A percentile compares a stretch with the other conserved stretches of the same genome.
Conservation (phyloP, 1,284 basidiomycete genomes). For the Apiotrichum veenhuisii region DNA sequence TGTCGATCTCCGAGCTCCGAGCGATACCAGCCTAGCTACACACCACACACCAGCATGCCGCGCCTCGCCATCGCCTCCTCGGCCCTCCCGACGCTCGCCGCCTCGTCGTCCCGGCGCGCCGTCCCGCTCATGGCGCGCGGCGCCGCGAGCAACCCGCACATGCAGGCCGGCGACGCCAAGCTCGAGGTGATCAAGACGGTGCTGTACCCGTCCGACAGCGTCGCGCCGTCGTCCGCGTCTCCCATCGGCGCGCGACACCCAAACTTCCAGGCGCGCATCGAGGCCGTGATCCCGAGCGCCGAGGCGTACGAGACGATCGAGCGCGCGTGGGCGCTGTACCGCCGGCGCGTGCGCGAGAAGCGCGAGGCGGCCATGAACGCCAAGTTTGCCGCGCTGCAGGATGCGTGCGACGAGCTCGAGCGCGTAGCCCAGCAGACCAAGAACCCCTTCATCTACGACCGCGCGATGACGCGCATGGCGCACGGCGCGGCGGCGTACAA, state of each 20-base stretch:
- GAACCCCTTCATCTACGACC: constrained; percentile 56
- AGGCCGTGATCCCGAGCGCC: constrained; percentile 69
- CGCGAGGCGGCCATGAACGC: constrained; percentile 63
- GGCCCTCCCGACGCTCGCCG: constrained; percentile 6
- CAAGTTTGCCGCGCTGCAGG: constrained; percentile 71
- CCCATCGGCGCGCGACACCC: constrained; percentile 78
- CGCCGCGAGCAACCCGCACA: constrained; percentile 15
- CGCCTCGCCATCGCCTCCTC: background rate
- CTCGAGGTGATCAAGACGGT: constrained; percentile 69
- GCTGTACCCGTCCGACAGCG: constrained; percentile 70
- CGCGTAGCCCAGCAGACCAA: background rate
- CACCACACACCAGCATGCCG: constrained; percentile 1
- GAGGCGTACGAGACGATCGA: constrained; percentile 93
- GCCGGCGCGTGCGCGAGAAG: constrained; percentile 66
- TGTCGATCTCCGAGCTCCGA: background rate
- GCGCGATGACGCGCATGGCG: constrained; percentile 66
- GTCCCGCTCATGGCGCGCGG: background rate
- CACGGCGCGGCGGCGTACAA: constrained; percentile 45
- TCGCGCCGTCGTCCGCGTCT: constrained; percentile 46
- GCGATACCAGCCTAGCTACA: background rate
- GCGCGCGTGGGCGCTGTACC: constrained; percentile 81
- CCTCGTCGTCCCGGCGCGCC: constrained; percentile 5
- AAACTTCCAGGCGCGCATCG: constrained; percentile 65
- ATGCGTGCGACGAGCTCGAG: constrained; percentile 74
- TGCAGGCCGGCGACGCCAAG: constrained; percentile 56